A percentile compares a stretch with the other conserved stretches of the same genome.
phyloP scores from a whole-genome alignment of 164 flowering plant species.

The Magnolia changhungtana region DNA sequence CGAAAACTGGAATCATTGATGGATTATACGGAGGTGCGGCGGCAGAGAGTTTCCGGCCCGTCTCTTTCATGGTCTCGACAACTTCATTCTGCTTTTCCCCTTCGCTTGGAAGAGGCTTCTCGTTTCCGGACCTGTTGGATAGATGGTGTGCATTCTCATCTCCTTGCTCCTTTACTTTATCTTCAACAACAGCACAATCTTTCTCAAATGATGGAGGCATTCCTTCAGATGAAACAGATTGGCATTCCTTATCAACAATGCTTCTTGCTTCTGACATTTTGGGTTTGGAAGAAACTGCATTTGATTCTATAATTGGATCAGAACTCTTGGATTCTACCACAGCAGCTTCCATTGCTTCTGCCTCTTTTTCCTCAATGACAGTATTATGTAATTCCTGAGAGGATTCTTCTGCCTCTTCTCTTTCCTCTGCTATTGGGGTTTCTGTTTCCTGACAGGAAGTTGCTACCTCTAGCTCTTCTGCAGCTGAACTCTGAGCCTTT shows the following conservation, averaged over 20 bases:
- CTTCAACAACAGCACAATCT: conserved; percentile 12
- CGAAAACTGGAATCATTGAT: conserved; percentile 25
- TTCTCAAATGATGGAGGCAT: conserved; percentile 17
- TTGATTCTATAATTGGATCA: conserved; percentile 23
- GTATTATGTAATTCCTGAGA: conserved; percentile 12
- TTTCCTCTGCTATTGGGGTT: conserved; percentile 9
- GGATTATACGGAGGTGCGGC: conserved; percentile 85
- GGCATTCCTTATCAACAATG: conserved; percentile 1
- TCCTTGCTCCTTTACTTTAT: conserved; percentile 21
- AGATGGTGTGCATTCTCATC: conserved; percentile 13
- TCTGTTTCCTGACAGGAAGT: conserved; percentile 22
- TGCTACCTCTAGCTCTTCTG: conserved; percentile 16
- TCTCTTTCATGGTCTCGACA: conserved; percentile 38
- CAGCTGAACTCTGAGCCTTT: conserved; percentile 18
- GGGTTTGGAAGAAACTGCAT: conserved; percentile 15
- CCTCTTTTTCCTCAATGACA: conserved; percentile 16
- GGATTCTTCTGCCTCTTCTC: conserved; percentile 13
- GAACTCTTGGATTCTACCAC: conserved; percentile 14
- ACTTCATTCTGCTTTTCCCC: conserved; percentile 25
- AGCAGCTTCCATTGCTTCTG: conserved; percentile 13
- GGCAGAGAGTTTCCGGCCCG: conserved; percentile 81
- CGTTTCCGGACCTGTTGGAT: conserved; percentile 19
- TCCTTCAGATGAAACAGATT: conserved; percentile 24
- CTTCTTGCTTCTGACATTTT: conserved; percentile 19
- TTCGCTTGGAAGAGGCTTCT: conserved; percentile 12